Evolutionary conservation across 805 yeast genomes (phyloP).

Genomic region (Kazachstania bromeliacearum): DNA sequence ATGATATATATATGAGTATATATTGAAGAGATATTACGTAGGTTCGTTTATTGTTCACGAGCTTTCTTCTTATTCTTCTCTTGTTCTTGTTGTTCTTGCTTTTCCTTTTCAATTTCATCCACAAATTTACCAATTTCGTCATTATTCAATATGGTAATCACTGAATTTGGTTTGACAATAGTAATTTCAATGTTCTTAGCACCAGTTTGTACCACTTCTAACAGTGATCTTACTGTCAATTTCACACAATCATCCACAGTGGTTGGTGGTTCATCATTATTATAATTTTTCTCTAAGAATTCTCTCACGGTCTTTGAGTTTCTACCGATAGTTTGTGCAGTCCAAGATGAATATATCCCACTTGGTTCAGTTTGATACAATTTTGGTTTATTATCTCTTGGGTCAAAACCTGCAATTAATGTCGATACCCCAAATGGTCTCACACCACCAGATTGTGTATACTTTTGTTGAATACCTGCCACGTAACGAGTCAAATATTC

Average conservation of each 20-base stretch:
- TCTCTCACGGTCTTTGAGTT: slow-evolving; percentile 92
- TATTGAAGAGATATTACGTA: no score
- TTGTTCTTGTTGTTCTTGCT: slow-evolving; percentile 70
- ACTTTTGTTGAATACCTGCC: slow-evolving; percentile 96
- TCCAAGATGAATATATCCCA: slow-evolving; percentile 96
- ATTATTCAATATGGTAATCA: slow-evolving; percentile 48
- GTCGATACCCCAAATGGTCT: slow-evolving; percentile 97
- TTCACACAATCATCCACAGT: slow-evolving; percentile 63
- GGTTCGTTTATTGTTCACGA: not conserved
- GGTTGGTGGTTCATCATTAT: slow-evolving; percentile 41
- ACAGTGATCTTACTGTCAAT: slow-evolving; percentile 73
- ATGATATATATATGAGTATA: not conserved
- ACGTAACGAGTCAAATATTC: slow-evolving; percentile 89
- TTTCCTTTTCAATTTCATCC: slow-evolving; percentile 77
- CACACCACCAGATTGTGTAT: slow-evolving; percentile 97
- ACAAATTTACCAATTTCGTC: slow-evolving; percentile 72
- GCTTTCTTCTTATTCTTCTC: slow-evolving; percentile 36
- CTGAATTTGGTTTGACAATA: slow-evolving; percentile 62
- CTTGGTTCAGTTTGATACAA: slow-evolving; percentile 95
- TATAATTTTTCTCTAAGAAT: slow-evolving; percentile 82
- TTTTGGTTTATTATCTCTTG: slow-evolving; percentile 61
- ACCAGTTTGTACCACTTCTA: slow-evolving; percentile 97
- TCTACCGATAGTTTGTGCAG: slow-evolving; percentile 94
- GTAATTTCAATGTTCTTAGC: slow-evolving; percentile 93
- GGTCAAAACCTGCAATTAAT: slow-evolving; percentile 90